Base-by-base conservation (phyloP, 495 filamentous ascomycete species). In the Podospora conica region DNA sequence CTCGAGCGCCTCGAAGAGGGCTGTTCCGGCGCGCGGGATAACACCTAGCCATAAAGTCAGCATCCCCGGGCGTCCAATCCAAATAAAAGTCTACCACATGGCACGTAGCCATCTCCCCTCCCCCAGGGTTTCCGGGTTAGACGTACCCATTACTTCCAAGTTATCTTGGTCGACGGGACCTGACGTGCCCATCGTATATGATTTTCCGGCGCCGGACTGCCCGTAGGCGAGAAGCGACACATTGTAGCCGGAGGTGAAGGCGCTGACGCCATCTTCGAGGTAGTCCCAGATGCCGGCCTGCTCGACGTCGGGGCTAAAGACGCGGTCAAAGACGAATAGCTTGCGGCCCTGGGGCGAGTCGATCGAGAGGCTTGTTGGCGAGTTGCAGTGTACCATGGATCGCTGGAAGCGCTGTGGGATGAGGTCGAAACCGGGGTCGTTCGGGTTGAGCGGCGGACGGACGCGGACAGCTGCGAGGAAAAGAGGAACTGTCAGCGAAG, bases 121-220 rank as follows among this genome's bases (percentile, higher is more conserved):
- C 22, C 55, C 4, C 12, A 65, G 21, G 20, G 1, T 9, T 11
- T 28, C n/a, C 15, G 55, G 21, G 11, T 1, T 57, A 27, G n/a
- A 77, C 86, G 77, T 82, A 96, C 93, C 94, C 91, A 93, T 96
- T 0, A 86, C 78, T 12, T 89, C 83, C 56, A 83, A 61, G 71
- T 93, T 81, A n/a, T 80, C 82, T 72, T 97, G 91, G 72, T 97
- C 94, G 21, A 74, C 78, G 9, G 96, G 93, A 3, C 93, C 92
- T 3, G 95, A 90, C 1, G 95, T 99, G 53, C 95, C 95, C 95
- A 99, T 99, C 0, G 95, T 99, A 75, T 97, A 98, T 1, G 95
- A 99, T 79, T 99, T 99, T 71, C 95, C 95, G n/a, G 95, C 92
- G 48, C 95, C 95, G n/a, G 95, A 99, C 81, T 99, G 95, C 70